These are phyloP conservation scores for Camelina hispida DNA, from an alignment of 345 rosid species.

Conservation along the genomic window DNA sequence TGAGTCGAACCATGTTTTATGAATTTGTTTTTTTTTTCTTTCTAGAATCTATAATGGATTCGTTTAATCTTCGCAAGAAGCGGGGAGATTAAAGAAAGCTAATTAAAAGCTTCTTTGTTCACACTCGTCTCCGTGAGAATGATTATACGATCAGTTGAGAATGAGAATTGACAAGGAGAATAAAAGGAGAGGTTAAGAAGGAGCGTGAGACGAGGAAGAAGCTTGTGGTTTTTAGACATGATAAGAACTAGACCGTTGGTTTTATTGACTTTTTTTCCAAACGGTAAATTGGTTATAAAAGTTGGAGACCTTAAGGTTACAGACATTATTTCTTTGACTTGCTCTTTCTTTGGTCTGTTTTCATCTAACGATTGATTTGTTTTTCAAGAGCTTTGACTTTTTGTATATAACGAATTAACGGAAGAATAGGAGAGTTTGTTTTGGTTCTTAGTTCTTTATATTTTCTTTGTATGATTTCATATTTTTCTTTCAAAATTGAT, in stretches of 20 bases:
- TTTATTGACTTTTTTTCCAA: slow-evolving; percentile 22
- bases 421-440: neutral
- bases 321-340: slow-evolving; percentile 30
- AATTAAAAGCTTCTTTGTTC: slow-evolving; percentile 1
- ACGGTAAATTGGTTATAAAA: slow-evolving; percentile 27
- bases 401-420: slow-evolving; percentile 25
- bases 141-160: slow-evolving; percentile 23
- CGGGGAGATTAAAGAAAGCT: slow-evolving; percentile 26
- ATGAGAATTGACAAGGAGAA: slow-evolving; percentile 29
- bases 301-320: slow-evolving; percentile 25
- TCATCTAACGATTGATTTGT: neutral
- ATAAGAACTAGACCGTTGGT: slow-evolving; percentile 36
- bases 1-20: slow-evolving; percentile 31
- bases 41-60: neutral
- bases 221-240: slow-evolving; percentile 41
- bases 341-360: neutral
- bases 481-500: too few species aligned
- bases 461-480: neutral
- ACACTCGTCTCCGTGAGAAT: slow-evolving; percentile 32
- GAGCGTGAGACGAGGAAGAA: slow-evolving; percentile 38
- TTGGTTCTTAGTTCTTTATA: neutral
- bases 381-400: slow-evolving; percentile 6
- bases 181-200: slow-evolving; percentile 36
- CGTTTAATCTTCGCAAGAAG: slow-evolving; percentile 32
- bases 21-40: neutral